Evolutionary conservation across 1,284 basidiomycete species (phyloP).

Genomic region (Trametes hirsuta): DNA sequence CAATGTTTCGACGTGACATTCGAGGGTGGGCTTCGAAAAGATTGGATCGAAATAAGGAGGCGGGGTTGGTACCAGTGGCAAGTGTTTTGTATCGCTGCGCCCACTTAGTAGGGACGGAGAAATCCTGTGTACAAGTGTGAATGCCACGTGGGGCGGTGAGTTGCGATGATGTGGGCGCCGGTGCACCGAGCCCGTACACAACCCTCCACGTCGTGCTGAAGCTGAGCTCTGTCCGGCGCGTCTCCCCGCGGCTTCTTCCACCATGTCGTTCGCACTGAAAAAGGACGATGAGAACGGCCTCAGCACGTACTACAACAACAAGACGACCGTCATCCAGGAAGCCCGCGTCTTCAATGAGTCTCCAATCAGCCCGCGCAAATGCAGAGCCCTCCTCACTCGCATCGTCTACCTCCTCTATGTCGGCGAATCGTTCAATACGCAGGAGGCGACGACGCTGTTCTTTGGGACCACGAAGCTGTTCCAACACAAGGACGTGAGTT

Average conservation of each 20-base stretch:
- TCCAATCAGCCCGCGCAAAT: slow-evolving; percentile 96
- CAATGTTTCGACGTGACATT: not conserved
- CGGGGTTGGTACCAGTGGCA: too few species aligned
- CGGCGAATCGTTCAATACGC: slow-evolving; percentile 93
- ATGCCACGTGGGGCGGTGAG: slow-evolving; percentile 23
- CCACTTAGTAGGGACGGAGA: not conserved
- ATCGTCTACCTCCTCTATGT: slow-evolving; percentile 97
- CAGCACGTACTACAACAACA: slow-evolving; percentile 90
- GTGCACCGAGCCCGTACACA: slow-evolving; percentile 6
- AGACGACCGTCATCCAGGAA: slow-evolving; percentile 96
- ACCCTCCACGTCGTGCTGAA: slow-evolving; percentile 23
- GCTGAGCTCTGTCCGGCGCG: slow-evolving; percentile 15
- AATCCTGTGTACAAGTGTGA: not conserved
- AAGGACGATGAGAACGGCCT: slow-evolving; percentile 92
- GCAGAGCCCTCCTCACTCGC: slow-evolving; percentile 93
- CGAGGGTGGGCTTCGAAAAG: not conserved
- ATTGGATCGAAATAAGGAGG: not conserved
- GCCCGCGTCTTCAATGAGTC: slow-evolving; percentile 99
- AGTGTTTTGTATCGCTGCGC: too few species aligned
- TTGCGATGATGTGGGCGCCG: slow-evolving; percentile 22
- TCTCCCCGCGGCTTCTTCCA: slow-evolving; percentile 18
- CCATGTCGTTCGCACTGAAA: slow-evolving; percentile 82
- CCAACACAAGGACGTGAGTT: slow-evolving; percentile 97
- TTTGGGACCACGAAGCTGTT: slow-evolving; percentile 99
- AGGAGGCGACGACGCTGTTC: slow-evolving; percentile 98